phyloP scores from a whole-genome alignment of 805 yeast species.

The Cyberlindnera maritima region DNA sequence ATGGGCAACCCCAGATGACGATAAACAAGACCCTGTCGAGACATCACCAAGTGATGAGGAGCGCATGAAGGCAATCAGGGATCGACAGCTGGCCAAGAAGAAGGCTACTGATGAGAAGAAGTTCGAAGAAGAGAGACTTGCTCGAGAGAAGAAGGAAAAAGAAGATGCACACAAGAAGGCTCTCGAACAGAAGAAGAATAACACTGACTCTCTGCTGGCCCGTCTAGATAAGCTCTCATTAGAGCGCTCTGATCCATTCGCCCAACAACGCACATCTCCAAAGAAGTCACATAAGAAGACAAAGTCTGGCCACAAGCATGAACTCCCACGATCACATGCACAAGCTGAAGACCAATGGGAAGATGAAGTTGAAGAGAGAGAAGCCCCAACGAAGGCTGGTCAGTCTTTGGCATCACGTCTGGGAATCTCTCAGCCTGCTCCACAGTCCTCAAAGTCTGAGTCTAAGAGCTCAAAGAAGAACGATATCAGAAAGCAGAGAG shows the following conservation, averaged over 20 bases:
- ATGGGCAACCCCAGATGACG: conserved; percentile 21
- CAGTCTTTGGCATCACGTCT: conserved; percentile 24
- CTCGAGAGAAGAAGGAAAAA: background rate
- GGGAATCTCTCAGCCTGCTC: conserved; percentile 13
- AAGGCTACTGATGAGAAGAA: conserved; percentile 3
- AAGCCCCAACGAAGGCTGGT: conserved; percentile 22
- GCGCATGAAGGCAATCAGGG: conserved; percentile 8
- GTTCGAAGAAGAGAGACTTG: background rate
- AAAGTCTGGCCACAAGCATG: background rate
- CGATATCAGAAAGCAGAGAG: conserved; percentile 3
- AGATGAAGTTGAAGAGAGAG: conserved; percentile 14
- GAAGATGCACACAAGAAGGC: background rate
- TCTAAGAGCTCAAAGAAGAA: conserved; percentile 1
- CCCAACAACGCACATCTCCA: background rate
- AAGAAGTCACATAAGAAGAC: conserved; percentile 1
- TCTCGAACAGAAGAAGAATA: background rate
- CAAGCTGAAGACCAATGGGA: conserved; percentile 12
- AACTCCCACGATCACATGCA: background rate
- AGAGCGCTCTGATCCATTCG: background rate
- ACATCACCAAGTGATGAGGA: conserved; percentile 13
- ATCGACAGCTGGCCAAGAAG: conserved; percentile 6
- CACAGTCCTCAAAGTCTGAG: background rate
- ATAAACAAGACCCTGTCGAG: conserved; percentile 12
- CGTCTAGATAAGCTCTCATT: background rate
- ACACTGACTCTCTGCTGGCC: background rate